Conservation (phyloP, 345 rosid species). For the Dipteronia dyeriana region DNA sequence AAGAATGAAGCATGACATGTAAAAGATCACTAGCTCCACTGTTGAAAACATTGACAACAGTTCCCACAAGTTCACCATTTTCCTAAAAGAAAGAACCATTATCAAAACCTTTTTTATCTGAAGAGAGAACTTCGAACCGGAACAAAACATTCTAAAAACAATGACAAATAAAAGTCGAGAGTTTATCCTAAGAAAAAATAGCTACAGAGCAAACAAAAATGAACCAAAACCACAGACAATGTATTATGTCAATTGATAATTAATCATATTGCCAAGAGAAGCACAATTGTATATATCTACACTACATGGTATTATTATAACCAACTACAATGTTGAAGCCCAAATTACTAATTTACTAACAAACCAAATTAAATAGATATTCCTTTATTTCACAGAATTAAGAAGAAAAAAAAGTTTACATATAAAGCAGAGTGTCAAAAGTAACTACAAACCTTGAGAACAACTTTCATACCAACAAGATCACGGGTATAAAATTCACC, state of each 20-base stretch:
- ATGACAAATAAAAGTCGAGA: background rate
- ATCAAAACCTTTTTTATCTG: background rate
- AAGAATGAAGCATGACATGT: conserved; percentile 61
- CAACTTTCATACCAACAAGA: conserved; percentile 82
- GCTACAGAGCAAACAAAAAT: background rate
- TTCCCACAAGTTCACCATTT: conserved; percentile 74
- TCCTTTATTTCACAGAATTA: background rate
- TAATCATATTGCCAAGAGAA: background rate
- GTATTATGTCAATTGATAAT: background rate
- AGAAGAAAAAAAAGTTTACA: background rate
- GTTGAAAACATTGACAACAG: conserved; percentile 70
- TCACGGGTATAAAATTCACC: conserved; percentile 84
- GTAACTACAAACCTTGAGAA: conserved; percentile 52
- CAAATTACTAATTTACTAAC: background rate
- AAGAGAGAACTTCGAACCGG: background rate
- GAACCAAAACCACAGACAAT: background rate
- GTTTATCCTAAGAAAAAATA: background rate
- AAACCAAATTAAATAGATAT: background rate
- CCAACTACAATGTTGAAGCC: background rate
- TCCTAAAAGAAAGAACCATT: conserved; percentile 44
- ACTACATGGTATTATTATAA: background rate
- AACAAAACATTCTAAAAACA: background rate
- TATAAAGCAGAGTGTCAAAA: background rate
- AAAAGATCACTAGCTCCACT: conserved; percentile 84
- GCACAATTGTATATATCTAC: background rate